phyloP scores from a whole-genome alignment of 73 alveolate genomes.

The Uronychia binucleata region DNA sequence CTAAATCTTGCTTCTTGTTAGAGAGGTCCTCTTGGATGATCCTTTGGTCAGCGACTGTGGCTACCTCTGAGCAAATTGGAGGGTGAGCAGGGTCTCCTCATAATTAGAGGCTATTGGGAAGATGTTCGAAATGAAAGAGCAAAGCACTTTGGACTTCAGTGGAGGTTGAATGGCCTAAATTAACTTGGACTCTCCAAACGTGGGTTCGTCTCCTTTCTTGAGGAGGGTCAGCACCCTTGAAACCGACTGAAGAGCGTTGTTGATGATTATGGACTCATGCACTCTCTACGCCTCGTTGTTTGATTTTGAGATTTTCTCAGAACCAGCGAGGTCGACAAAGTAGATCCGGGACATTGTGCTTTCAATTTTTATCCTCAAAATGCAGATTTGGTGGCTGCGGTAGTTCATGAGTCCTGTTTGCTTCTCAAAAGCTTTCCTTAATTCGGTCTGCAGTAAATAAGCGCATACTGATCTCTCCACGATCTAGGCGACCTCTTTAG shows the following conservation, averaged over 20 bases:
- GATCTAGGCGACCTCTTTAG: constrained; percentile 23
- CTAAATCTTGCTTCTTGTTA: neutral
- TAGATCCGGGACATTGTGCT: constrained; percentile 3
- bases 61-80: constrained; percentile 22
- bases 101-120: constrained; percentile 19
- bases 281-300: constrained; percentile 21
- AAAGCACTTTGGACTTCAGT: neutral
- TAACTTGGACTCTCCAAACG: constrained; percentile 24
- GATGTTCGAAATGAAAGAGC: constrained; percentile 6
- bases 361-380: constrained; percentile 6
- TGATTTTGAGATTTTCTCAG: constrained; percentile 19
- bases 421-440: constrained; percentile 10
- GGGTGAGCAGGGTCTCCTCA: constrained; percentile 34
- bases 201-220: constrained; percentile 13
- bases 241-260: constrained; percentile 23
- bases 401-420: constrained; percentile 11
- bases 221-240: constrained; percentile 14
- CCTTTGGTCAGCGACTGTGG: constrained; percentile 17
- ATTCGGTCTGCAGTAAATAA: neutral
- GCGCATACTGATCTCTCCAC: constrained; percentile 6
- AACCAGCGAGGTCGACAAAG: constrained; percentile 38
- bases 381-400: constrained; percentile 12
- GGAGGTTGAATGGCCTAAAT: constrained; percentile 11
- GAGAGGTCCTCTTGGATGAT: constrained; percentile 1
- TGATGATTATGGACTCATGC: constrained; percentile 12